A percentile compares a stretch with the other conserved stretches of the same genome.
These are phyloP conservation scores for Phytopythium kandeliae DNA, from an alignment of 352 stramenopile species.

Conservation along the genomic window DNA sequence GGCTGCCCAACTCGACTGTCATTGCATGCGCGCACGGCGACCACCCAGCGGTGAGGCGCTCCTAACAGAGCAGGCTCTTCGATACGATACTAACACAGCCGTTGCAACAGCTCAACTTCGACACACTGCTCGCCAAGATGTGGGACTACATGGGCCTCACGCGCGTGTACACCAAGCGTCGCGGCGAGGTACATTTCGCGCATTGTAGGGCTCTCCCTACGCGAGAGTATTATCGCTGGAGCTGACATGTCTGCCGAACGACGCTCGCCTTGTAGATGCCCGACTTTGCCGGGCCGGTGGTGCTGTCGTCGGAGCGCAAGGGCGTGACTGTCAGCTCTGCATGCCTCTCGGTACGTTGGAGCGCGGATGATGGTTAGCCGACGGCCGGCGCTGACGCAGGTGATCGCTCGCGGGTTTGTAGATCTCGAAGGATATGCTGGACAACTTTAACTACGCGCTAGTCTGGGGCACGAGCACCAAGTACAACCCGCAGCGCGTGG, in stretches of 20 bases:
- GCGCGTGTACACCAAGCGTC: constrained; percentile 86
- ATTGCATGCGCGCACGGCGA: constrained; percentile 90
- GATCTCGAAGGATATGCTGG: constrained; percentile 90
- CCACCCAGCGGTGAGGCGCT: constrained; percentile 55
- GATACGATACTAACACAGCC: neutral
- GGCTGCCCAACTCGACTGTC: constrained; percentile 95
- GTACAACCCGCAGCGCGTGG: constrained; percentile 96
- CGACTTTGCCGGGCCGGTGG: constrained; percentile 74
- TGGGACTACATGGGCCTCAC: constrained; percentile 90
- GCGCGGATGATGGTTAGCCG: neutral
- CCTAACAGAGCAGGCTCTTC: no score
- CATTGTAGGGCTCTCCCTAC: no score
- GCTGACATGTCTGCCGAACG: no score
- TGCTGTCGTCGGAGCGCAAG: constrained; percentile 81
- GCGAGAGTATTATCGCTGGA: no score
- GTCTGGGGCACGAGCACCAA: constrained; percentile 98
- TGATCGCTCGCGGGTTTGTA: constrained; percentile 9
- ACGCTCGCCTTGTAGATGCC: no score
- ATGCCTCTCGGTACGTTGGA: constrained; percentile 66
- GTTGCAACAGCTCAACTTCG: constrained; percentile 92
- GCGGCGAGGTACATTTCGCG: constrained; percentile 81
- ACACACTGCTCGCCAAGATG: constrained; percentile 86
- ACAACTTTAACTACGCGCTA: constrained; percentile 97
- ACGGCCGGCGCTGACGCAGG: neutral
- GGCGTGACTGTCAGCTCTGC: constrained; percentile 75